A percentile compares a stretch with the other conserved stretches of the same genome.
Evolutionary conservation across 75 land plant species (phyloP).

Genomic region (Larix kaempferi): DNA sequence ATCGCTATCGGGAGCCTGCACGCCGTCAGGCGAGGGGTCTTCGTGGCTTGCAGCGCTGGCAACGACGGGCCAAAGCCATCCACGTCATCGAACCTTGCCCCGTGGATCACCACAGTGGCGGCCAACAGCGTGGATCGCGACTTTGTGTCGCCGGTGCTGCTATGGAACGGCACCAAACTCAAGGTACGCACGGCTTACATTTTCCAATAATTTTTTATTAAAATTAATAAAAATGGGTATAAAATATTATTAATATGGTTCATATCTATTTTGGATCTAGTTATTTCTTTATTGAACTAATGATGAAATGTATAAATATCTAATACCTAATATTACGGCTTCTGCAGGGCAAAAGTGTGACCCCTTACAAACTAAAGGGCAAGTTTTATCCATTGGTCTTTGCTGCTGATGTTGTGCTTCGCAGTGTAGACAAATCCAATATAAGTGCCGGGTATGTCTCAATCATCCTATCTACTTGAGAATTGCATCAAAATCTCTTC

Average conservation of each 20-base stretch:
- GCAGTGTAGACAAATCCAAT: background rate
- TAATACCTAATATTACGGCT: too few relatives aligned
- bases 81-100: slow-evolving; percentile 64
- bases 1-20: slow-evolving; percentile 93
- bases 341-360: slow-evolving; percentile 20
- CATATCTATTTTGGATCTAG: too few relatives aligned
- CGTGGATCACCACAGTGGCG: slow-evolving; percentile 82
- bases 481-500: too few relatives aligned
- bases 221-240: too few relatives aligned
- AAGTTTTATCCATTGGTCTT: slow-evolving; percentile 21
- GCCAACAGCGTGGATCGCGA: slow-evolving; percentile 82
- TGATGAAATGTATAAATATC: too few relatives aligned
- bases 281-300: too few relatives aligned
- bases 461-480: background rate
- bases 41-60: slow-evolving; percentile 74
- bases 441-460: background rate
- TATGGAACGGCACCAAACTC: slow-evolving; percentile 46
- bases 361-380: slow-evolving; percentile 9
- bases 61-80: slow-evolving; percentile 61
- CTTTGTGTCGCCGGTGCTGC: slow-evolving; percentile 58
- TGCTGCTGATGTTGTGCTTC: slow-evolving; percentile 10
- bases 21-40: slow-evolving; percentile 63
- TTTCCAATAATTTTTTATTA: too few relatives aligned
- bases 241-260: too few relatives aligned
- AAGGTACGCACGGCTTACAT: slow-evolving; percentile 30